A percentile compares a stretch with the other conserved stretches of the same genome.
Conservation (phyloP, 352 stramenopile species). For the Pythium sp. region DNA sequence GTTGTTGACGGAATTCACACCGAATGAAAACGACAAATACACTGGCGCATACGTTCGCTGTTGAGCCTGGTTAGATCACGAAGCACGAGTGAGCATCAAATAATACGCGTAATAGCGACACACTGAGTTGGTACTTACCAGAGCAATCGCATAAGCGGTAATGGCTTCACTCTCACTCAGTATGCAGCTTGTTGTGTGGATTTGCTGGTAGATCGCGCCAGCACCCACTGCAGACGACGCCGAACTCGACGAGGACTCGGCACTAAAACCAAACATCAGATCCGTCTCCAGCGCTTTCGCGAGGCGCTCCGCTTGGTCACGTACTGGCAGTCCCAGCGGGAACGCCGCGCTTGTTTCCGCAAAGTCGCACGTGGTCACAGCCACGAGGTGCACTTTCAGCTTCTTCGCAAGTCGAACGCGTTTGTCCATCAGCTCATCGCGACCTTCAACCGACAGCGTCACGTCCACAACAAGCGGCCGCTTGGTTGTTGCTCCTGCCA, state of each 20-base stretch:
- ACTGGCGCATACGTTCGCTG: conserved; percentile 46
- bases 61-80: conserved; percentile 33
- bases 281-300: conserved; percentile 59
- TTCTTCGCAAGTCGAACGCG: conserved; percentile 34
- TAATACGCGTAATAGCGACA: neutral
- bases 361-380: conserved; percentile 51
- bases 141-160: conserved; percentile 32
- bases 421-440: conserved; percentile 32
- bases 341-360: conserved; percentile 17
- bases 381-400: conserved; percentile 46
- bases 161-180: conserved; percentile 27
- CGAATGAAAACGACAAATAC: conserved; percentile 64
- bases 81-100: neutral
- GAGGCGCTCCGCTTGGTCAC: conserved; percentile 44
- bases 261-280: conserved; percentile 60
- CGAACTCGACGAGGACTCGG: conserved; percentile 8
- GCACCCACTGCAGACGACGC: conserved; percentile 21
- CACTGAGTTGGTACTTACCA: conserved; percentile 18
- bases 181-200: conserved; percentile 23
- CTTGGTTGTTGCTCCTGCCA: neutral
- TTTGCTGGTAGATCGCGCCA: conserved; percentile 69
- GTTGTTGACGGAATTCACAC: neutral
- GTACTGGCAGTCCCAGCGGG: conserved; percentile 15
- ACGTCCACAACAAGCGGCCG: conserved; percentile 48
- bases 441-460: conserved; percentile 44